These are phyloP conservation scores for Ustilago crameri DNA, from an alignment of 1,284 basidiomycete genomes.

Conservation along the genomic window DNA sequence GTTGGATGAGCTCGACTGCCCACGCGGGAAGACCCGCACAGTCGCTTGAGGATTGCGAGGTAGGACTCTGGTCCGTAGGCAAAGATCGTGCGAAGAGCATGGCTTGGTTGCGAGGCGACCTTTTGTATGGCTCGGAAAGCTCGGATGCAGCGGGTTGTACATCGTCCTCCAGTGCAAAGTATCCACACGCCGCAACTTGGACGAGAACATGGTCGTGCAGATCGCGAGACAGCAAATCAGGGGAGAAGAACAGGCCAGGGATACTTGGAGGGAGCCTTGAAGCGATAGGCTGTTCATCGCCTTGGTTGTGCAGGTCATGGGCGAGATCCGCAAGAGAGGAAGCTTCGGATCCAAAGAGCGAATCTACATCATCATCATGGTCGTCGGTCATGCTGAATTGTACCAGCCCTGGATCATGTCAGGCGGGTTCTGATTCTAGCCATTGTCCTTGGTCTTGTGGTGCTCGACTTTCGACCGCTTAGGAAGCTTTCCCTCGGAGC, in stretches of 20 bases:
- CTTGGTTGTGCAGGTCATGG: background rate
- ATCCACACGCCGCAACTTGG: slow-evolving; percentile 32
- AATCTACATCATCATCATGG: slow-evolving; percentile 22
- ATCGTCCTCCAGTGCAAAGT: slow-evolving; percentile 26
- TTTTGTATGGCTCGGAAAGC: background rate
- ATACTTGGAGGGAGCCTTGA: slow-evolving; percentile 17
- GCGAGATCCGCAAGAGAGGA: background rate
- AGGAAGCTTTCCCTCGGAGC: no score
- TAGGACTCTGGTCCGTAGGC: background rate
- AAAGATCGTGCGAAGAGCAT: slow-evolving; percentile 47
- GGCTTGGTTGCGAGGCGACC: slow-evolving; percentile 34
- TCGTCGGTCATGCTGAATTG: slow-evolving; percentile 4
- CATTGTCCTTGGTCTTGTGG: no score
- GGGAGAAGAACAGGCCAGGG: slow-evolving; percentile 41
- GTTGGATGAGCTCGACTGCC: slow-evolving; percentile 26
- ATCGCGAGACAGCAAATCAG: slow-evolving; percentile 19
- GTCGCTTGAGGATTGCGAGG: background rate
- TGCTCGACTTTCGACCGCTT: no score
- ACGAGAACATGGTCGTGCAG: slow-evolving; percentile 24
- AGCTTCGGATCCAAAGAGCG: slow-evolving; percentile 31
- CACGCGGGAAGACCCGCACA: slow-evolving; percentile 37
- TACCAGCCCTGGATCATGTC: no score
- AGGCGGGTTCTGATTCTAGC: no score
- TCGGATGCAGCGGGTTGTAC: background rate
- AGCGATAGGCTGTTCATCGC: slow-evolving; percentile 4